phyloP scores from a whole-genome alignment of 306 rosid genomes.

The Casuarina equisetifolia region DNA sequence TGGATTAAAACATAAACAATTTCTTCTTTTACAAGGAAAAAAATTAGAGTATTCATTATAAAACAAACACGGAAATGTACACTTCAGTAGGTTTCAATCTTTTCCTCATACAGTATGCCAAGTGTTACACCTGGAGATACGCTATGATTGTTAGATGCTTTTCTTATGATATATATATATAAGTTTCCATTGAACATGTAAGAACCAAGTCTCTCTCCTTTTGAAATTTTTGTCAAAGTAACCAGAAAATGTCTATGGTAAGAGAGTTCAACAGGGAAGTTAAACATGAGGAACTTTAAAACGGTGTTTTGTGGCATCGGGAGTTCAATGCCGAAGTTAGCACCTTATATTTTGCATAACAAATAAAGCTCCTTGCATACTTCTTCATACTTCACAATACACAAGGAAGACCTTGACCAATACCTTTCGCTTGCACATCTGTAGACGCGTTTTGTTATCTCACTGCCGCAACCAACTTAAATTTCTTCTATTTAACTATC shows the following conservation, averaged over 20 bases:
- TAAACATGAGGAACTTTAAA: background rate
- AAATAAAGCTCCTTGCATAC: background rate
- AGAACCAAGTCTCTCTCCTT: background rate
- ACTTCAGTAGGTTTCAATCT: background rate
- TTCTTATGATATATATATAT: too few relatives aligned
- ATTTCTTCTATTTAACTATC: conserved; percentile 1
- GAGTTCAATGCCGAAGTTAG: background rate
- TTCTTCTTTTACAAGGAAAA: background rate
- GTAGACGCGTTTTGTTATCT: background rate
- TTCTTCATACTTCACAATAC: background rate
- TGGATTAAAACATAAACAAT: too few relatives aligned
- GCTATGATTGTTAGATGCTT: background rate
- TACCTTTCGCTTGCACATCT: background rate
- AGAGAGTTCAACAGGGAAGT: background rate
- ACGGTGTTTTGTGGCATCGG: too few relatives aligned
- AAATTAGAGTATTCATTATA: background rate
- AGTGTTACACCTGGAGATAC: background rate
- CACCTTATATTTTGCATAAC: background rate
- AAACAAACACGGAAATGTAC: background rate
- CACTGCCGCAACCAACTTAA: background rate
- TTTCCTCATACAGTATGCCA: background rate
- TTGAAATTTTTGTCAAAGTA: too few relatives aligned
- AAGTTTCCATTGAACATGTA: background rate
- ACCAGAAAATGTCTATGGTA: background rate
- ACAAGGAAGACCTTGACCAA: background rate